Conservation (phyloP, 2,329 filamentous ascomycete species). For the Penicillium corylophilum region DNA sequence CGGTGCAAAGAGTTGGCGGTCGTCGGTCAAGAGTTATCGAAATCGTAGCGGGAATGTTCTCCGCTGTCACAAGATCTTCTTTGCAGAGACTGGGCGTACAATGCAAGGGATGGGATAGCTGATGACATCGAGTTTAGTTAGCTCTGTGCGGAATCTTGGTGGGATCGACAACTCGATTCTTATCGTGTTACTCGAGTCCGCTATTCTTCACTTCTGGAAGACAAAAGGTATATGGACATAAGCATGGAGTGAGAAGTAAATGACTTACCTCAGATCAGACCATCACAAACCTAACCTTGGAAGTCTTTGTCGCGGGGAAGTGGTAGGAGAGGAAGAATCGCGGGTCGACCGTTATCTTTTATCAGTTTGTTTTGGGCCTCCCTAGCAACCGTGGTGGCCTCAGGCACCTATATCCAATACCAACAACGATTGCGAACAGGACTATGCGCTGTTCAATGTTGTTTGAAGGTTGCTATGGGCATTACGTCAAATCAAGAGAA, state of each 20-base stretch:
- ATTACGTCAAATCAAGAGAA: no score
- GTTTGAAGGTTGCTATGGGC: no score
- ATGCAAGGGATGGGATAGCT: neutral
- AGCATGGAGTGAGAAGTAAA: neutral
- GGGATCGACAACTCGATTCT: neutral
- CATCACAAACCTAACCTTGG: neutral
- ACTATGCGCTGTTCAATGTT: no score
- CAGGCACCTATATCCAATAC: constrained; percentile 5
- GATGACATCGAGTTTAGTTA: neutral
- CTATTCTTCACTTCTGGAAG: neutral
- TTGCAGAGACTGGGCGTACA: neutral
- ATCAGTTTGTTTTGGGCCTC: constrained; percentile 25
- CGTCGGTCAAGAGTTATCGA: neutral
- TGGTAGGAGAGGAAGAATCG: constrained; percentile 6
- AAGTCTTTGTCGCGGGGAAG: neutral
- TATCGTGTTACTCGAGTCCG: neutral
- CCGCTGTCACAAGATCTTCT: neutral
- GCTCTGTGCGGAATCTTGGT: neutral
- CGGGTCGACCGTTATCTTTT: constrained; percentile 23
- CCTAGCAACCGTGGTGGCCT: constrained; percentile 22
- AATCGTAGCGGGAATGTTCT: neutral
- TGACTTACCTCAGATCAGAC: constrained; percentile 3
- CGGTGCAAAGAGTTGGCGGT: neutral
- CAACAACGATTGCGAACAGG: no score
- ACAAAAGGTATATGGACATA: neutral